Evolutionary conservation across 306 rosid genomes (phyloP), one percentile per base, ranked within the genome.

Genomic region (Gynostemma pentaphyllum): DNA sequence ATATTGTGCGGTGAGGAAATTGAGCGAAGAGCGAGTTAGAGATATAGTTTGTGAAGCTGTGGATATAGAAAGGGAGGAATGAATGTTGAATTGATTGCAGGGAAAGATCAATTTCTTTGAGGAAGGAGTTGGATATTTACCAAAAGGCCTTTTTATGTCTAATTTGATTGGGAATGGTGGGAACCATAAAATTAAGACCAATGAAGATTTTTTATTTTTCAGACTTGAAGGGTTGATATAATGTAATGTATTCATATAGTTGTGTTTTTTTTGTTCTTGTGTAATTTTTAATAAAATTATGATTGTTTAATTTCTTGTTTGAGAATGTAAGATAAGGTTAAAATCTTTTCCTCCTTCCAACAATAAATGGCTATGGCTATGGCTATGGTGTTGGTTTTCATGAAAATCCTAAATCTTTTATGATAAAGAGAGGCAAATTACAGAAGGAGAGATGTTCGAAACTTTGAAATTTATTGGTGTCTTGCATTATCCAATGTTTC

Each of bases 71-170:
- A 75, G 81, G 29, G 97, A 5, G 96, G 96, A 7, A 90, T 87
- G 97, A 90, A 90, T 50, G 81, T 80, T 0, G 84, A 72, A 2
- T 46, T 90, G 45, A 1, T 70, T 90, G 57, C 95, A 90, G 63
- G 94, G 97, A 19, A 90, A 90, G 70, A 87, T 94, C 2, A 90
- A 90, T 52, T 90, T 90, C 70, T 90, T 90, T 7, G 97, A 90
- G 72, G 81, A 87, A 70, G 71, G 96, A 2, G 97, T 90, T 0
- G 96, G 97, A 0, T 95, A 90, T 8, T 90, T 85, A n/a, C 94
- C 85, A 79, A 90, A 80, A 70, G 94, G 94, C 0, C 76, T 90
- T 0, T 88, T 90, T 0, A 87, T 90, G 97, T 75, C 81, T 0
- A 87, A 90, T 36, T 48, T 90, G 26, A 83, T 79, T 10, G 85